These are phyloP conservation scores for Aspergillus mulundensis DNA, from an alignment of 495 filamentous ascomycete species.

Conservation along the genomic window DNA sequence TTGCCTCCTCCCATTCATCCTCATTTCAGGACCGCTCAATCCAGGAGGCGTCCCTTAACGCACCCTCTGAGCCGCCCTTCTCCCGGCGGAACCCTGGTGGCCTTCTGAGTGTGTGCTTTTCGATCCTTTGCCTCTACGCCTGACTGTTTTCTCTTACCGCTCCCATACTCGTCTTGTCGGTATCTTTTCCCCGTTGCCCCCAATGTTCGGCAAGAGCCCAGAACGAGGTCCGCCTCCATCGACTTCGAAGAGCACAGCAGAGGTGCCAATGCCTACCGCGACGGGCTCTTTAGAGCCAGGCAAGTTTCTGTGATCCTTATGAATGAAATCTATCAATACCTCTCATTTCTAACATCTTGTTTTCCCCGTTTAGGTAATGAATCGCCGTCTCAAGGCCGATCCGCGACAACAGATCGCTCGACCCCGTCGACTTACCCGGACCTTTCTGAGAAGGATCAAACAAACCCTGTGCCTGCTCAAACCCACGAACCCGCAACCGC, in stretches of 20 bases:
- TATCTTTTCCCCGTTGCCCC: conserved; percentile 19
- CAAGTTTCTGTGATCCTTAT: conserved; percentile 6
- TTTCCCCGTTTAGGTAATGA: conserved; percentile 26
- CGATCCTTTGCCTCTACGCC: conserved; percentile 5
- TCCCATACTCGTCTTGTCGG: conserved; percentile 4
- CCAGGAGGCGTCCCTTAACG: conserved; percentile 35
- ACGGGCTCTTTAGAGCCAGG: conserved; percentile 21
- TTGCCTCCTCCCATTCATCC: conserved; percentile 15
- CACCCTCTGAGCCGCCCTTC: conserved; percentile 9
- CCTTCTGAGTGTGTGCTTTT: conserved; percentile 12
- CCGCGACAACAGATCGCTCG: conserved; percentile 25
- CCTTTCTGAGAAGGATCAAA: conserved; percentile 21
- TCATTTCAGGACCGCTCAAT: conserved; percentile 20
- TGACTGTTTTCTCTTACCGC: conserved; percentile 1
- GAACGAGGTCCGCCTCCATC: conserved; percentile 32
- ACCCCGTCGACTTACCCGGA: conserved; percentile 24
- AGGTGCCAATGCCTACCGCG: conserved; percentile 37
- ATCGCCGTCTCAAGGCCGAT: conserved; percentile 25
- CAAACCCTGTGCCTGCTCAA: conserved; percentile 19
- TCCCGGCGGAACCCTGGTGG: conserved; percentile 25
- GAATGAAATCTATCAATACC: not conserved
- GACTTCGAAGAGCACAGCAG: conserved; percentile 28
- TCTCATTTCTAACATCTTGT: conserved; percentile 9
- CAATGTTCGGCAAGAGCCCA: conserved; percentile 38
- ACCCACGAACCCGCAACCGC: conserved; percentile 14